Conservation (phyloP, 1,284 basidiomycete genomes). For the Tilletia walkeri region DNA sequence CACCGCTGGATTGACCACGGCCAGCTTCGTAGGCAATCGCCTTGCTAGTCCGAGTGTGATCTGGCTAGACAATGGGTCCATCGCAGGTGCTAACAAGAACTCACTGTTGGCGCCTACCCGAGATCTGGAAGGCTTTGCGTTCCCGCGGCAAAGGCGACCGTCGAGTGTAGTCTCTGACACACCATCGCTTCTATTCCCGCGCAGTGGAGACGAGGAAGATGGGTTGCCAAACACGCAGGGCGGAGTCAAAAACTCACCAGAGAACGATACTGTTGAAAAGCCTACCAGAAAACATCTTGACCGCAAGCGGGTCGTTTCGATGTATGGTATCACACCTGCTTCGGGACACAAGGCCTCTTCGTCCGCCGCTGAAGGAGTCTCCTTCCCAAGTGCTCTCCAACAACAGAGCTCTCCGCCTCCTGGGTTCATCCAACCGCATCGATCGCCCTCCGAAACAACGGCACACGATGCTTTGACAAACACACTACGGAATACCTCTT, state of each 20-base stretch:
- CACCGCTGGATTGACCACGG: neutral
- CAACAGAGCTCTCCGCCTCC: neutral
- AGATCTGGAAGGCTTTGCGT: conserved; percentile 19
- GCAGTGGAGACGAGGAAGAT: conserved; percentile 2
- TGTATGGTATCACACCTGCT: conserved; percentile 5
- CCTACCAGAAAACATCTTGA: neutral
- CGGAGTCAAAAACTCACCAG: conserved; percentile 10
- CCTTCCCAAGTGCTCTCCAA: neutral
- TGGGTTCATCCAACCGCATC: neutral
- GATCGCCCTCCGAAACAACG: neutral
- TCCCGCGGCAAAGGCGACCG: conserved; percentile 23
- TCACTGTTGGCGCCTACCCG: neutral
- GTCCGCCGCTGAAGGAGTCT: neutral
- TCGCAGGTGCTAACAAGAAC: neutral
- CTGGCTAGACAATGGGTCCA: conserved; percentile 17
- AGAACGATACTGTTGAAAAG: neutral
- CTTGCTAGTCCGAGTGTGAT: conserved; percentile 24
- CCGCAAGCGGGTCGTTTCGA: neutral
- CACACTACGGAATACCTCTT: neutral
- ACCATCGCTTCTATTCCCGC: conserved; percentile 27
- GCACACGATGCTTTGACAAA: neutral
- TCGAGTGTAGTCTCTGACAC: conserved; percentile 33
- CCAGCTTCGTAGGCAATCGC: conserved; percentile 4
- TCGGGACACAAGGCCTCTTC: neutral
- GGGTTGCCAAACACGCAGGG: neutral